phyloP scores from a whole-genome alignment of 2,329 filamentous ascomycete species.

The Aureobasidium musti region DNA sequence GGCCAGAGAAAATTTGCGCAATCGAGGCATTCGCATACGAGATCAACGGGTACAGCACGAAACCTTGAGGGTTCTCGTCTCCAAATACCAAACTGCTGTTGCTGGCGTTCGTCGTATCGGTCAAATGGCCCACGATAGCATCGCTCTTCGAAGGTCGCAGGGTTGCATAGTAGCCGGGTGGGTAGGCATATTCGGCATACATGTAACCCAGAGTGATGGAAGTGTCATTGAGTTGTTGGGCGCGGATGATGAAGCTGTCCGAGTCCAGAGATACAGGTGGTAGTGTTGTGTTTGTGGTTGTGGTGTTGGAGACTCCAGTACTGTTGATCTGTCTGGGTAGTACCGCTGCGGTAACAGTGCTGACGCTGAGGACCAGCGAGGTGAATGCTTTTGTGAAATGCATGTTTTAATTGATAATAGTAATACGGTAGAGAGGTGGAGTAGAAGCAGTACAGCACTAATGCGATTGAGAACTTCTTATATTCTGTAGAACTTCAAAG shows the following conservation, averaged over 20 bases:
- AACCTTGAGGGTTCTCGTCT: slow-evolving; percentile 23
- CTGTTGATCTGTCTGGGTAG: slow-evolving; percentile 5
- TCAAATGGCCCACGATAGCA: slow-evolving; percentile 30
- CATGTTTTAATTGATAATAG: not conserved
- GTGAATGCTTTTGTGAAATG: slow-evolving; percentile 10
- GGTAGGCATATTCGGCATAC: slow-evolving; percentile 31
- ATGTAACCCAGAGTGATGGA: slow-evolving; percentile 32
- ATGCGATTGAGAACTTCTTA: not conserved
- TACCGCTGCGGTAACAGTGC: slow-evolving; percentile 2
- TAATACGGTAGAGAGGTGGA: not conserved
- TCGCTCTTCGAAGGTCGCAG: slow-evolving; percentile 24
- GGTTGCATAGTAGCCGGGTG: slow-evolving; percentile 30
- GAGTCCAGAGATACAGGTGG: slow-evolving; percentile 11
- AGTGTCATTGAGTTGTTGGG: slow-evolving; percentile 26
- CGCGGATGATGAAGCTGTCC: slow-evolving; percentile 31
- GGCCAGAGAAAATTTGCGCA: slow-evolving; percentile 31
- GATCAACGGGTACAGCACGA: slow-evolving; percentile 27
- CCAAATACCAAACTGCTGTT: slow-evolving; percentile 29
- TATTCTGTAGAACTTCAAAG: not conserved
- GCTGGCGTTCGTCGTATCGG: slow-evolving; percentile 29
- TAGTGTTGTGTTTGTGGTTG: slow-evolving; percentile 17
- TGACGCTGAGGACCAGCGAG: not conserved
- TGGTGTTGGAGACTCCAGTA: slow-evolving; percentile 5
- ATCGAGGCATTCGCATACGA: slow-evolving; percentile 27
- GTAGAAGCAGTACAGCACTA: not conserved